Evolutionary conservation across 2,329 filamentous ascomycete species (phyloP).

Genomic region (Fusarium praegraminearum): DNA sequence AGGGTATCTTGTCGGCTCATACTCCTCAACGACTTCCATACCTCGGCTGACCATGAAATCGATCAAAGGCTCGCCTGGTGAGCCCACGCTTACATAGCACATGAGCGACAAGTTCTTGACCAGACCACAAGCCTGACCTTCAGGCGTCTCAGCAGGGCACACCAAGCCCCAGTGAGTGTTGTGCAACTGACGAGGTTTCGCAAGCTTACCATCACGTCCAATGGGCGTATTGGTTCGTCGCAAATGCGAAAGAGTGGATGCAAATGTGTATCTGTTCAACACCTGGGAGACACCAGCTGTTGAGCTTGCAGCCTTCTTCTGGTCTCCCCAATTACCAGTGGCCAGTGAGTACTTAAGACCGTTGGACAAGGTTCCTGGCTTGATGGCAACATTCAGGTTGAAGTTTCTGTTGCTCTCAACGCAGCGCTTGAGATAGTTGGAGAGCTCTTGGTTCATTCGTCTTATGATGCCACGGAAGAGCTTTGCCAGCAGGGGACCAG

Average conservation of each 20-base stretch:
- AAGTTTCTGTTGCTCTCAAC: slow-evolving; percentile 92
- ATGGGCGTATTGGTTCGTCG: slow-evolving; percentile 95
- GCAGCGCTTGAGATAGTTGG: slow-evolving; percentile 90
- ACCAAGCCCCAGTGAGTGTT: slow-evolving; percentile 99
- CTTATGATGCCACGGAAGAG: slow-evolving; percentile 93
- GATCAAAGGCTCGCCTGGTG: slow-evolving; percentile 90
- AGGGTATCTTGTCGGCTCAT: slow-evolving; percentile 85
- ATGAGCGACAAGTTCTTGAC: slow-evolving; percentile 98
- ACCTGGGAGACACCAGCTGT: slow-evolving; percentile 99
- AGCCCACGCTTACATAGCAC: slow-evolving; percentile 98
- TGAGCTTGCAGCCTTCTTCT: slow-evolving; percentile 96
- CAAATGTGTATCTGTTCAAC: slow-evolving; percentile 96
- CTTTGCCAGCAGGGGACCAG: slow-evolving; percentile 93
- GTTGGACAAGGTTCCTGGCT: slow-evolving; percentile 89
- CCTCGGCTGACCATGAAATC: slow-evolving; percentile 88
- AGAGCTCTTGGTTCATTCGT: slow-evolving; percentile 90
- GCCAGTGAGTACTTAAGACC: slow-evolving; percentile 96
- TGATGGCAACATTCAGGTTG: slow-evolving; percentile 90
- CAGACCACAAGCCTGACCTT: slow-evolving; percentile 97
- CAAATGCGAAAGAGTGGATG: slow-evolving; percentile 96
- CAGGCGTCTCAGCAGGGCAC: slow-evolving; percentile 95
- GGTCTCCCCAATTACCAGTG: slow-evolving; percentile 98
- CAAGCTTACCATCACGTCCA: slow-evolving; percentile 97
- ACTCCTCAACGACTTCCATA: slow-evolving; percentile 97
- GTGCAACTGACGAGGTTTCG: slow-evolving; percentile 93